Conservation (phyloP, 2,329 filamentous ascomycete genomes). For the Sporothrix inflata region DNA sequence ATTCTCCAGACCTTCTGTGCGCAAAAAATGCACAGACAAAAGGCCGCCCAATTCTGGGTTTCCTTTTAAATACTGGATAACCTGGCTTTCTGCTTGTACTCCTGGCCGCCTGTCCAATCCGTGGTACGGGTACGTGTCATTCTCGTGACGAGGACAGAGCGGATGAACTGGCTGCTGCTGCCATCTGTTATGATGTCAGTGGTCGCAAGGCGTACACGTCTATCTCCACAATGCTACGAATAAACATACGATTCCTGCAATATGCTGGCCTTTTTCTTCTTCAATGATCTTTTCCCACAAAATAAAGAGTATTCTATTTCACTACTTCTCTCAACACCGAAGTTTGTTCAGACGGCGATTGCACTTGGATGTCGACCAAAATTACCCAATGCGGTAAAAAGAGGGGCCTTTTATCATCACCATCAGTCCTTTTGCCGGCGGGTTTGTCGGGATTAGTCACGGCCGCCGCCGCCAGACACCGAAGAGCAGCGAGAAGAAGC, state of each 20-base stretch:
- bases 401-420: constrained; percentile 3
- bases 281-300: no score
- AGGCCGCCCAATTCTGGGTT: no score
- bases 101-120: background rate
- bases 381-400: background rate
- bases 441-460: background rate
- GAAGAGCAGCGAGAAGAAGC: background rate
- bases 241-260: background rate
- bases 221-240: background rate
- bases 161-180: background rate
- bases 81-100: background rate
- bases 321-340: background rate
- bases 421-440: background rate
- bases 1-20: background rate
- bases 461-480: background rate
- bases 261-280: background rate
- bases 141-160: background rate
- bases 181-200: constrained; percentile 10
- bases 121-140: constrained; percentile 11
- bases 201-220: no score
- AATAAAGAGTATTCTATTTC: background rate
- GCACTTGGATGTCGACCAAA: constrained; percentile 13
- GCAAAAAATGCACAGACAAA: constrained; percentile 10
- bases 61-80: no score
- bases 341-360: background rate